Conservation (phyloP, 768 basidiomycete species). For the Amanita jacksonii region DNA sequence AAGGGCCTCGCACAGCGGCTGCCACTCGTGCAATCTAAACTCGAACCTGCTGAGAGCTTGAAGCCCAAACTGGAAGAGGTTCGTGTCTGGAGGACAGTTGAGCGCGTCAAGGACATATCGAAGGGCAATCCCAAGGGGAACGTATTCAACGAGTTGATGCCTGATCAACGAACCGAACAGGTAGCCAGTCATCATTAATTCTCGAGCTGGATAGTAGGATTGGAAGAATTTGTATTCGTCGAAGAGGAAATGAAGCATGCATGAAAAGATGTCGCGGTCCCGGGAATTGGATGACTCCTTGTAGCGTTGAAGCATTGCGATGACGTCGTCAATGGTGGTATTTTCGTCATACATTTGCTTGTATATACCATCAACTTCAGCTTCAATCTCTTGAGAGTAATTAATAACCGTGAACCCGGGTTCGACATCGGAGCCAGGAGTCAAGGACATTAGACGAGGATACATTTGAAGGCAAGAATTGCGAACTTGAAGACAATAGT, state of each 20-base stretch:
- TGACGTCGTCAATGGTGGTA: conserved; percentile 90
- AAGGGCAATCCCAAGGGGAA: conserved; percentile 92
- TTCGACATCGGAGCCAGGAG: conserved; percentile 78
- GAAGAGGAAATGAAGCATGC: conserved; percentile 98
- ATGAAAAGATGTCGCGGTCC: conserved; percentile 97
- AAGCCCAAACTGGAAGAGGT: conserved; percentile 91
- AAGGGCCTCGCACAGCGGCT: conserved; percentile 82
- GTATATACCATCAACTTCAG: conserved; percentile 92
- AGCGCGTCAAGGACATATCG: conserved; percentile 95
- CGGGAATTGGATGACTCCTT: conserved; percentile 74
- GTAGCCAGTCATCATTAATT: conserved; percentile 91
- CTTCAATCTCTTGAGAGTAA: conserved; percentile 83
- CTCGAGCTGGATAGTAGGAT: conserved; percentile 87
- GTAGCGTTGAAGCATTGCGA: conserved; percentile 75
- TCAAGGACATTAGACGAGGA: conserved; percentile 91
- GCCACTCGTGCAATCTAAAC: conserved; percentile 82
- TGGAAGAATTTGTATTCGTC: conserved; percentile 99
- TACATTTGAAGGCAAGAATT: conserved; percentile 91
- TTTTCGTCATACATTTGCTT: conserved; percentile 98
- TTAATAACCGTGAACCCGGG: conserved; percentile 85
- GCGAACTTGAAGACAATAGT: conserved; percentile 84
- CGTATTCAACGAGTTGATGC: conserved; percentile 84
- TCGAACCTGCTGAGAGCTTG: conserved; percentile 88
- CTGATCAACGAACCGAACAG: conserved; percentile 96
- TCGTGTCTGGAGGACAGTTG: conserved; percentile 82